Evolutionary conservation across 164 flowering plant species (phyloP), one percentile per base, ranked within the genome.

Genomic region (Berberis thunbergii): DNA sequence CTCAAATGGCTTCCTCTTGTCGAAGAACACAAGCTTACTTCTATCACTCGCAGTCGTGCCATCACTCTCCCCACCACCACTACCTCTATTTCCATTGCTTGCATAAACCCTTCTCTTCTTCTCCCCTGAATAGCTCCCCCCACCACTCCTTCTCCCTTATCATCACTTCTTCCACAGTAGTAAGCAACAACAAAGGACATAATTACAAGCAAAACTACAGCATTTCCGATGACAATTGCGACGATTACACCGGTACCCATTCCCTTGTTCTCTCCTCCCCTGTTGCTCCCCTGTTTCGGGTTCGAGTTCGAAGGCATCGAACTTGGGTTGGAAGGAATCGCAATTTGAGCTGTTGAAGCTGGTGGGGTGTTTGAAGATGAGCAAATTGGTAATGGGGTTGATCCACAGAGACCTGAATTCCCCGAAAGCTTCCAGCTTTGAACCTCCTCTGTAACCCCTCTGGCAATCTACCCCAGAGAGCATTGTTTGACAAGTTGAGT

Each of bases 401-500:
- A 64, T 2, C 96, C 96, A 63, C 99, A 95, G 0, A 91, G 67
- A 2, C 78, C 87, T 57, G 81, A 77, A 65, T 95, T 95, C 4
- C 97, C 99, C 3, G 72, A 45, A 95, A 86, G 74, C 86, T 81
- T 40, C 4, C 57, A 0, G 62, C 73, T 0, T 90, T 85, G 59
- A 82, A 94, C 54, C 57, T 80, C 39, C 43, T 69, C 41, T 67
- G 43, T 61, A 91, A 8, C 1, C 43, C 69, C 1, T 76, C 77
- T 0, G 98, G 83, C 1, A 90, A 7, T 12, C 59, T 68, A 0
- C 98, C 98, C 69, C 49, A 77, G 1, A 94, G 65, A 62, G 78
- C 84, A 49, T 94, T 94, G 76, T 88, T 87, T 0, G 97, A 83
- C 13, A 88, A n/a, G 64, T 91, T 89, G 6, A 94, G 72, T 44